Base-by-base conservation (phyloP, 2,329 filamentous ascomycete species). In the Phaeosphaeriaceae sp. region DNA sequence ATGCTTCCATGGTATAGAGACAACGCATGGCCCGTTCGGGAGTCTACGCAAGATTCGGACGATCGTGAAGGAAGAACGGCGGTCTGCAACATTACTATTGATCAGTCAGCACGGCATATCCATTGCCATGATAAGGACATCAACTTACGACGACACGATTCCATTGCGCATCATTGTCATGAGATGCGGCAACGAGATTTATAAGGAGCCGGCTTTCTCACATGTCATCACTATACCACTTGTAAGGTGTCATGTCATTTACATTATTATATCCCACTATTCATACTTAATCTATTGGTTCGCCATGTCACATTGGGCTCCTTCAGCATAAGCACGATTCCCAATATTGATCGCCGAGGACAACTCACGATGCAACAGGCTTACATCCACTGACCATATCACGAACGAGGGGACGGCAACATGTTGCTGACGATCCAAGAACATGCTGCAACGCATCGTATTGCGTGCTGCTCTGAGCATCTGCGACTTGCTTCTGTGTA, bases 201-300 rank as follows among this genome's bases (percentile, higher is more conserved):
- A 40, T 40, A 40, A 17, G 35, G 35, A 17, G 35, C 28, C 15
- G 19, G 22, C 23, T 44, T 61, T 59, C 52, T 59, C 43, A 48
- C 44, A 51, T 59, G 54, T 55, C 59, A 58, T 61, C 57, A 63
- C 52, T 64, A 63, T 66, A 64, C 61, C 59, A 58, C 30, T 55
- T 56, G 55, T 54, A 59, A 32, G 59, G 51, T 56, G 56, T 55
- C 59, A 59, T 60, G 55, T 63, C 64, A 56, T 64, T 58, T 60
- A 61, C 62, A 65, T 63, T 61, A 63, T 60, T 64, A 66, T 65
- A 67, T 67, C 63, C 35, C 46, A 61, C 55, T 54, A 55, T 52
- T 48, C 28, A 55, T 63, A 61, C 51, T 54, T 55, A 58, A 58
- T 61, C 32, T 58, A 58, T 57, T 23, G 30, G 51, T 42, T 54